Conservation (phyloP, 2,329 filamentous ascomycete species). For the Helotiales sp. region DNA sequence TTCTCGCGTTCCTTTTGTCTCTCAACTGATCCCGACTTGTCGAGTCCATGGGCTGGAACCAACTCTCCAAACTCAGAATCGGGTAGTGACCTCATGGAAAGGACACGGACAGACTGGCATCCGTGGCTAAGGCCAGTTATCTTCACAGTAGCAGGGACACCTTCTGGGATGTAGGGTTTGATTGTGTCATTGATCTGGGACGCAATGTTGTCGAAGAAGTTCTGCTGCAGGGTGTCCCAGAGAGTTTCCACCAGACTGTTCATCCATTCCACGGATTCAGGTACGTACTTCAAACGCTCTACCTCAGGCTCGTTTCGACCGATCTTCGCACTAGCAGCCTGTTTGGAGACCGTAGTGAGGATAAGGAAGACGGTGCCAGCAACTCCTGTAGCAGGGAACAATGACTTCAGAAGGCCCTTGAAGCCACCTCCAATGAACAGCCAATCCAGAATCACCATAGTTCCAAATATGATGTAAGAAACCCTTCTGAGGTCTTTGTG, state of each 20-base stretch:
- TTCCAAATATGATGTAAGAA: slow-evolving; percentile 15
- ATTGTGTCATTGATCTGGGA: slow-evolving; percentile 21
- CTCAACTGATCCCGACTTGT: slow-evolving; percentile 13
- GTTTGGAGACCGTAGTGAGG: slow-evolving; percentile 11
- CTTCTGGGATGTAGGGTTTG: slow-evolving; percentile 22
- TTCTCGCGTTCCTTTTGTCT: slow-evolving; percentile 17
- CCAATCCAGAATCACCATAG: slow-evolving; percentile 20
- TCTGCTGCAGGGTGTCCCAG: slow-evolving; percentile 19
- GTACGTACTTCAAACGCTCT: slow-evolving; percentile 20
- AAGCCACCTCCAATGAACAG: slow-evolving; percentile 22
- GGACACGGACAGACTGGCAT: slow-evolving; percentile 15
- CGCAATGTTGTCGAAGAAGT: slow-evolving; percentile 22
- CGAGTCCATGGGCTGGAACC: slow-evolving; percentile 19
- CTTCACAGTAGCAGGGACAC: slow-evolving; percentile 20
- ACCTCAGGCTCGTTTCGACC: slow-evolving; percentile 14
- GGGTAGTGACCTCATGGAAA: slow-evolving; percentile 25
- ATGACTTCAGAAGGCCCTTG: slow-evolving; percentile 17
- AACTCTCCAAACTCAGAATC: slow-evolving; percentile 24
- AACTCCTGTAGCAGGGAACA: slow-evolving; percentile 19
- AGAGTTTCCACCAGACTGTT: slow-evolving; percentile 22
- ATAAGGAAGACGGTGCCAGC: slow-evolving; percentile 17
- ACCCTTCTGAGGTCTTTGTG: slow-evolving; percentile 13
- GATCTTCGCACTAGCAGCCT: slow-evolving; percentile 1
- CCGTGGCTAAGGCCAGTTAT: slow-evolving; percentile 21
- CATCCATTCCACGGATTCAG: slow-evolving; percentile 24